Base-by-base conservation (phyloP, 768 basidiomycete species). In the Kwoniella botswanensis region DNA sequence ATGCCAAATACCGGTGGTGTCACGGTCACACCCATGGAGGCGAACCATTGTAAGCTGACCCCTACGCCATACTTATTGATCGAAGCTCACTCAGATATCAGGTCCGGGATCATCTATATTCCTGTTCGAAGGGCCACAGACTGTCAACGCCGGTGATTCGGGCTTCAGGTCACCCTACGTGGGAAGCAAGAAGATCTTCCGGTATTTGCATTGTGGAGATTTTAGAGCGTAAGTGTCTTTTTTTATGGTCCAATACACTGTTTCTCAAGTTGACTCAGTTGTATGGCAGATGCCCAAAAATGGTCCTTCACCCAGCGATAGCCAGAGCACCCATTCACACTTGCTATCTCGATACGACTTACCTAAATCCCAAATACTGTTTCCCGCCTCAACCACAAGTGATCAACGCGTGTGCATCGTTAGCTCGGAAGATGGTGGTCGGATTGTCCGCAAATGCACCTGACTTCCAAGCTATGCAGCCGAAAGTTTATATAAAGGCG, bases 381-480 rank as follows among this genome's bases (percentile, higher is more conserved):
- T 98, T 99, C 79, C 93, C 97, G 0, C 92, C 97, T 3, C 97
- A 98, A 77, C 90, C 93, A n/a, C 88, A 92, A 55, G 96, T 98
- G 29, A 91, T 98, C 63, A 88, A 90, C 21, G 96, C 97, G 1
- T 98, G 96, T 80, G 93, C 93, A 1, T 90, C 92, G 53, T 86
- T 98, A 6, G 90, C 92, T 0, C 87, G 85, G 69, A 86, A 88
- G 56, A 83, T 92, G 0, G 87, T 88, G 4, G 58, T 79, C 7
- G 81, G 82, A 15, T 24, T 80, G 4, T 72, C 74, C 1, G 72
- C 74, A 13, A 71, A 43, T 7, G 78, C 80, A 0, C 78, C 78
- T 4, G 63, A 71, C 4, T 22, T 76, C 35, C 54, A 71, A 35
- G 67, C 66, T 44, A 24, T 70, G 26, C 72, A 80, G 41, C 56